phyloP scores from a whole-genome alignment of 2,329 filamentous ascomycete species.

The Coniochaeta sp. region DNA sequence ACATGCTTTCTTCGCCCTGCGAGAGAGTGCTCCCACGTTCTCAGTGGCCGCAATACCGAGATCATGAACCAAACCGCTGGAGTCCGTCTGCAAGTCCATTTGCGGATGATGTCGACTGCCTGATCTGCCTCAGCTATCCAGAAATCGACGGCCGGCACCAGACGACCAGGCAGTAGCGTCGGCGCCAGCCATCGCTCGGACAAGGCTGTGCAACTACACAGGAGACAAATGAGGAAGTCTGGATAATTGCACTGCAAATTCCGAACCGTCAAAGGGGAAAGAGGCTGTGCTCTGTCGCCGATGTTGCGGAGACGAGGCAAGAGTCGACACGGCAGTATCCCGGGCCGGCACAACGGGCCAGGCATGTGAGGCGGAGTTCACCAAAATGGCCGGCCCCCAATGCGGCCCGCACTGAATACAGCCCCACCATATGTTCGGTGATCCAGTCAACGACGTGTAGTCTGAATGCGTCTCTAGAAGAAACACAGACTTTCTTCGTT shows the following conservation, averaged over 20 bases:
- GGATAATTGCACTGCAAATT: not conserved
- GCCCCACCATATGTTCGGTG: not conserved
- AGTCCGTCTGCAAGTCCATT: not conserved
- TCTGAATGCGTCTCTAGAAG: not conserved
- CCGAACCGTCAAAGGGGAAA: not conserved
- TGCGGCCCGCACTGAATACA: not conserved
- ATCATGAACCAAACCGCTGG: not conserved
- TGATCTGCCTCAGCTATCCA: not conserved
- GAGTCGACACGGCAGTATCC: not conserved
- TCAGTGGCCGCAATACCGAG: not conserved
- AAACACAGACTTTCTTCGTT: not conserved
- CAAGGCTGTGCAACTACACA: not conserved
- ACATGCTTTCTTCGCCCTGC: not conserved
- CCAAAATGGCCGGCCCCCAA: not conserved
- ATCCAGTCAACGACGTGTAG: not conserved
- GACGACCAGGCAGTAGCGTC: not conserved
- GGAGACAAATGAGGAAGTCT: not conserved
- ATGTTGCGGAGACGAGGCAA: not conserved
- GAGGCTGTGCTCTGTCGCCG: not conserved
- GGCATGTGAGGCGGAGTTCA: not conserved
- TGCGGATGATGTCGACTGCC: not conserved
- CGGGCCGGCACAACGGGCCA: conserved; percentile 2
- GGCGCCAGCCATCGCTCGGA: not conserved
- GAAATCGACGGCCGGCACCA: not conserved
- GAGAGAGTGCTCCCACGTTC: not conserved